Percentiles rank a stretch among this genome's conserved stretches.
These are phyloP conservation scores for Botrytis medusae DNA, from an alignment of 2,329 filamentous ascomycete species.

Conservation along the genomic window DNA sequence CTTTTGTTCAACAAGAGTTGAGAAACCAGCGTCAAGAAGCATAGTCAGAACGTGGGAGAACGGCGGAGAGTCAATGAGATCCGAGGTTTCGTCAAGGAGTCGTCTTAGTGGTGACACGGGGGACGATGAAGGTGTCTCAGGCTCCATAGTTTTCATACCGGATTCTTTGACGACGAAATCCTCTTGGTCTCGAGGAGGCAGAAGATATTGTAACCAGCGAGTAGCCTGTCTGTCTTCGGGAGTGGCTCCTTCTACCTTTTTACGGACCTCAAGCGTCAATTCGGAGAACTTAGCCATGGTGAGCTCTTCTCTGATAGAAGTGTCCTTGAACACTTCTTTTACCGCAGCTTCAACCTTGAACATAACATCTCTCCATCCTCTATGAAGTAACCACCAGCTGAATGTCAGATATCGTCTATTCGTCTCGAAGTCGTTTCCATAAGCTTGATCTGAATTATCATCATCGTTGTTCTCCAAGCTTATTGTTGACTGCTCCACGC, in stretches of 20 bases:
- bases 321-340: slow-evolving; percentile 80
- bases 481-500: slow-evolving; percentile 70
- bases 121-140: slow-evolving; percentile 40
- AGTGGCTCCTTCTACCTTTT: slow-evolving; percentile 75
- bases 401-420: slow-evolving; percentile 94
- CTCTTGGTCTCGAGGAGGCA: slow-evolving; percentile 78
- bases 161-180: slow-evolving; percentile 82
- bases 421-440: slow-evolving; percentile 93
- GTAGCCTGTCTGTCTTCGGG: slow-evolving; percentile 59
- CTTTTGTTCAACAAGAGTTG: slow-evolving; percentile 78
- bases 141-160: slow-evolving; percentile 63
- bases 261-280: slow-evolving; percentile 79
- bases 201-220: slow-evolving; percentile 76
- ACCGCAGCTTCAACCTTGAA: slow-evolving; percentile 82
- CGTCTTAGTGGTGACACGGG: slow-evolving; percentile 60
- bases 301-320: slow-evolving; percentile 87
- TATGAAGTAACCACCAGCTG: slow-evolving; percentile 96
- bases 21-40: slow-evolving; percentile 85
- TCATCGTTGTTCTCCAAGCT: slow-evolving; percentile 92
- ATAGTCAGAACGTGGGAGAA: slow-evolving; percentile 85
- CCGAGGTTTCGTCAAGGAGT: slow-evolving; percentile 91
- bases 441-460: slow-evolving; percentile 75
- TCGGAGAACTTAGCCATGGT: slow-evolving; percentile 77
- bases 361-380: slow-evolving; percentile 82
- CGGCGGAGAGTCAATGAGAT: slow-evolving; percentile 89